Conservation (phyloP, 2,329 filamentous ascomycete genomes). For the Zasmidium citrigriseum region DNA sequence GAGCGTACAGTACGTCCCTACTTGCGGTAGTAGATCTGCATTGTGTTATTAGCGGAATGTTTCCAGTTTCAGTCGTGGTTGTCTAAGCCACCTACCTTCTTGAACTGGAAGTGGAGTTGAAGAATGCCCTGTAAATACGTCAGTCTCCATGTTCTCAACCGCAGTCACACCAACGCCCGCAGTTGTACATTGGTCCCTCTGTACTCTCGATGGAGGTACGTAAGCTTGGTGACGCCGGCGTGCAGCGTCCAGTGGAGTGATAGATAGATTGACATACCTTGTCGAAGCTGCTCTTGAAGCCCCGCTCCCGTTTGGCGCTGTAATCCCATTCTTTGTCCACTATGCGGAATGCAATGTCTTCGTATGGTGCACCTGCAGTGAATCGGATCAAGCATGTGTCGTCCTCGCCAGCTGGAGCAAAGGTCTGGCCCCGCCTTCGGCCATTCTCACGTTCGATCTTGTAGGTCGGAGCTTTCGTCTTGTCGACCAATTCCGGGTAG, state of each 20-base stretch:
- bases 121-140: conserved; percentile 72
- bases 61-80: conserved; percentile 1
- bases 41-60: conserved; percentile 18
- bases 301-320: conserved; percentile 89
- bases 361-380: conserved; percentile 91
- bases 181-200: background rate
- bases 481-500: conserved; percentile 95
- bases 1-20: conserved; percentile 8
- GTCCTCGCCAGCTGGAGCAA: conserved; percentile 90
- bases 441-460: conserved; percentile 94
- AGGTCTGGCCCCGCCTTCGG: conserved; percentile 83
- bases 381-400: conserved; percentile 97
- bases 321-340: conserved; percentile 99
- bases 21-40: conserved; percentile 52
- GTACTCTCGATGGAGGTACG: background rate
- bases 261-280: conserved; percentile 67
- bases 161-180: background rate
- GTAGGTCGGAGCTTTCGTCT: conserved; percentile 90
- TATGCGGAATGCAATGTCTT: conserved; percentile 95
- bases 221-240: background rate
- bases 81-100: conserved; percentile 66
- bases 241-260: background rate
- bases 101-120: conserved; percentile 97
- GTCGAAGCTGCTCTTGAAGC: conserved; percentile 95
- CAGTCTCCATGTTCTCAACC: conserved; percentile 24